Evolutionary conservation across 306 rosid species (phyloP).

Genomic region (Oxytropis ochrocephala): DNA sequence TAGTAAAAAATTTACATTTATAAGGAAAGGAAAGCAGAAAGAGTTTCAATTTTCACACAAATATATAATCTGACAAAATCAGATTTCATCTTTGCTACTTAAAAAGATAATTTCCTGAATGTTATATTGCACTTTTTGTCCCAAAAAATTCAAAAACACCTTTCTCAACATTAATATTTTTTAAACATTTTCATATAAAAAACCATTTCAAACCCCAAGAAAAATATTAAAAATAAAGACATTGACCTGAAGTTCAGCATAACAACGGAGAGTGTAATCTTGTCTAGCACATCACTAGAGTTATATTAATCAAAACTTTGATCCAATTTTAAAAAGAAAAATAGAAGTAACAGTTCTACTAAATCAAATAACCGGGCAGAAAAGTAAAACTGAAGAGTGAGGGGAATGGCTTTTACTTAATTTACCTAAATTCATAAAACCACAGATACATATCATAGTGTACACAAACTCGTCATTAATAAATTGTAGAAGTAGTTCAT

Average conservation of each 20-base stretch:
- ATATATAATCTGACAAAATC: neutral
- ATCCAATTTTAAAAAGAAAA: neutral
- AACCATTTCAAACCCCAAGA: neutral
- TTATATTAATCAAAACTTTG: neutral
- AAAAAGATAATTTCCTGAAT: neutral
- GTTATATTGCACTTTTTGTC: neutral
- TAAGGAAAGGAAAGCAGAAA: neutral
- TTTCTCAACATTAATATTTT: neutral
- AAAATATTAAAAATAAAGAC: no score
- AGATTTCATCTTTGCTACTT: constrained; percentile 2
- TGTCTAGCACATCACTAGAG: neutral
- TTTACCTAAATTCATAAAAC: neutral
- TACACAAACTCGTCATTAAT: neutral
- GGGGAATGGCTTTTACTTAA: neutral
- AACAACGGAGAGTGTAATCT: neutral
- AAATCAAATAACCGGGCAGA: neutral
- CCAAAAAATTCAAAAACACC: neutral
- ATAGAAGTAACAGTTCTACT: neutral
- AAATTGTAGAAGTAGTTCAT: constrained; percentile 8
- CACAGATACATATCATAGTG: neutral
- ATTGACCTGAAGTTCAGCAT: neutral
- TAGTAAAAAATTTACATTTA: constrained; percentile 7
- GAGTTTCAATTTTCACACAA: neutral
- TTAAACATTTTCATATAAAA: neutral
- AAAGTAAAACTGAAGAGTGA: neutral